phyloP scores from a whole-genome alignment of 2,329 filamentous ascomycete genomes.

The Diaporthe citriasiana region DNA sequence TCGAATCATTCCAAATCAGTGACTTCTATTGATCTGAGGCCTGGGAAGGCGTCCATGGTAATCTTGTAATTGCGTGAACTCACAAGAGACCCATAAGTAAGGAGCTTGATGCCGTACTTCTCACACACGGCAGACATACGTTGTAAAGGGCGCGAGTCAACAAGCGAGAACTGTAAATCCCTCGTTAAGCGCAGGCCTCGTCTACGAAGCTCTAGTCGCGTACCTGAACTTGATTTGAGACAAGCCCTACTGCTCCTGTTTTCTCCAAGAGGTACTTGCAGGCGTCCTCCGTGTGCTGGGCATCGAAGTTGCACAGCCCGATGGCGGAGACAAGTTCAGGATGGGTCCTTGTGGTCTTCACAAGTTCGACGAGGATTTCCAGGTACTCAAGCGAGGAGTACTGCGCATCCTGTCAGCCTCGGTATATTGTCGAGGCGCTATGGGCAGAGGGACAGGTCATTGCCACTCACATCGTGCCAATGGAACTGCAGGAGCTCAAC shows the following conservation, averaged over 20 bases:
- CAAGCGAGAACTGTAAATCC: conserved; percentile 50
- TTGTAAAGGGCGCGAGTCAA: conserved; percentile 51
- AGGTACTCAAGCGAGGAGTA: conserved; percentile 53
- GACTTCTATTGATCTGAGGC: no score
- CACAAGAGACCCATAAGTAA: conserved; percentile 54
- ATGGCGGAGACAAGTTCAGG: conserved; percentile 50
- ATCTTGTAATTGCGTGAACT: conserved; percentile 26
- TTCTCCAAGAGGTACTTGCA: conserved; percentile 52
- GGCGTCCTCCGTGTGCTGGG: conserved; percentile 49
- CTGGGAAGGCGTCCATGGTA: no score
- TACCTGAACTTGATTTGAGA: conserved; percentile 54
- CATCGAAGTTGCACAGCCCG: conserved; percentile 55
- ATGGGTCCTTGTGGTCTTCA: conserved; percentile 47
- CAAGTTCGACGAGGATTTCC: conserved; percentile 51
- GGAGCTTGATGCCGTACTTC: conserved; percentile 50
- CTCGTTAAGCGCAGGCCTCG: not conserved
- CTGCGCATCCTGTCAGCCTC: conserved; percentile 43
- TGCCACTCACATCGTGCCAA: conserved; percentile 52
- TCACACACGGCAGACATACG: conserved; percentile 49
- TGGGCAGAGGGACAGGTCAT: not conserved
- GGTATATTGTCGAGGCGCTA: not conserved
- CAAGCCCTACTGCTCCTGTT: conserved; percentile 49
- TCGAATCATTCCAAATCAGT: not conserved
- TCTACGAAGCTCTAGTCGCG: conserved; percentile 17
- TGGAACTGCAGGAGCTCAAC: conserved; percentile 55